Percentiles rank a stretch among this genome's conserved stretches.
phyloP scores from a whole-genome alignment of 371 early-diverging fungal species.

The Dentiscutata heterogama region DNA sequence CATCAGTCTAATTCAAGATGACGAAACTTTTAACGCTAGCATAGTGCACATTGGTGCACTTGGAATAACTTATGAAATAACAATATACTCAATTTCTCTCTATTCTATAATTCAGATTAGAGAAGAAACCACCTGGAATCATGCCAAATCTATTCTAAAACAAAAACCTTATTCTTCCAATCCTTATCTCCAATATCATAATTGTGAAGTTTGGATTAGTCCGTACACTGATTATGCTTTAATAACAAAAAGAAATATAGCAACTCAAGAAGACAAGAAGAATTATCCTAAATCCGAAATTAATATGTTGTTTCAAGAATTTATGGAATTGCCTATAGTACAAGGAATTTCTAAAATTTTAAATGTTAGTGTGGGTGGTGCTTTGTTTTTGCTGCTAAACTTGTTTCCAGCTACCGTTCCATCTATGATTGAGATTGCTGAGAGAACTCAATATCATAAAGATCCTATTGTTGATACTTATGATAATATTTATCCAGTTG shows the following conservation, averaged over 20 bases:
- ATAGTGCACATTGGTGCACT: conserved; percentile 5
- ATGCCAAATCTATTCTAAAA: neutral
- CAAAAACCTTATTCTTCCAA: conserved; percentile 5
- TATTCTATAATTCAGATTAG: neutral
- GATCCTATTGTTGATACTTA: conserved; percentile 2
- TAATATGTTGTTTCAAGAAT: neutral
- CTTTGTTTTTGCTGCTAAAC: neutral
- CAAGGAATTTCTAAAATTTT: neutral
- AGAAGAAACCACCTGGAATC: conserved; percentile 18
- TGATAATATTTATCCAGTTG: conserved; percentile 6
- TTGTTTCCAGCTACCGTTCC: conserved; percentile 5
- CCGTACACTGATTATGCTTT: conserved; percentile 12
- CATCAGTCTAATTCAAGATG: conserved; percentile 3
- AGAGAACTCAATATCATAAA: conserved; percentile 23
- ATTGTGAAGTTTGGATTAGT: conserved; percentile 27
- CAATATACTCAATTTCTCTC: neutral
- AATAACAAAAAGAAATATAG: neutral
- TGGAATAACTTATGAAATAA: neutral
- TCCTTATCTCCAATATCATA: neutral
- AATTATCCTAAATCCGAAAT: neutral
- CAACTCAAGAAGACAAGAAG: neutral
- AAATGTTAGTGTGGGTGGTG: neutral
- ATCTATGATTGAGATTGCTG: conserved; percentile 2
- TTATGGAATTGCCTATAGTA: neutral
- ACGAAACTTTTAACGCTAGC: conserved; percentile 4